A percentile compares a stretch with the other conserved stretches of the same genome.
Conservation (phyloP, 129 eudicot species). For the Erigeron canadensis region DNA sequence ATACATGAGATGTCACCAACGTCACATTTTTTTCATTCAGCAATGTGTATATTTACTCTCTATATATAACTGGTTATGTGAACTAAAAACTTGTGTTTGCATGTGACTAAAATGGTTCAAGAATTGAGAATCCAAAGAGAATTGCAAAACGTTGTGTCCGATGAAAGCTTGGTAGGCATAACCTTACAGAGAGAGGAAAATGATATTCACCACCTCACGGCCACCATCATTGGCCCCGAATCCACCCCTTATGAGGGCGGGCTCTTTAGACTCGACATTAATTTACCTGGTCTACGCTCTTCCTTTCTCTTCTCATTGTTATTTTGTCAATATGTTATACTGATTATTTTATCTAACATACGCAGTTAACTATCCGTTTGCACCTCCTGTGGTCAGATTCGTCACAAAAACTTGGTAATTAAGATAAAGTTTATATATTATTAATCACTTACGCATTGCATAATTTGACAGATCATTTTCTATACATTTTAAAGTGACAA, state of each 20-base stretch:
- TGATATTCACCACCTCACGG: conserved; percentile 49
- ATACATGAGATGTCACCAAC: no score
- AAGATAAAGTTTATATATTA: background rate
- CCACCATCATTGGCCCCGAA: conserved; percentile 61
- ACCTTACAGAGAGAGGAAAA: conserved; percentile 9
- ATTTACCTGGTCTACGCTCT: conserved; percentile 46
- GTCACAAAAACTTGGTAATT: conserved; percentile 25
- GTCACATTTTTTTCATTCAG: no score
- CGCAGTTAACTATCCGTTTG: conserved; percentile 18
- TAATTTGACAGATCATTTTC: background rate
- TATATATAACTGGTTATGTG: no score
- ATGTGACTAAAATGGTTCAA: conserved; percentile 46
- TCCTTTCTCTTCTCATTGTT: no score
- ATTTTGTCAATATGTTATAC: background rate
- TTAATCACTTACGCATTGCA: background rate
- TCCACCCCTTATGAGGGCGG: conserved; percentile 80
- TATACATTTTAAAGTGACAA: background rate
- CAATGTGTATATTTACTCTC: no score
- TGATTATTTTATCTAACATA: background rate
- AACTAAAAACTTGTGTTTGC: no score
- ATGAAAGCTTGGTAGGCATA: background rate
- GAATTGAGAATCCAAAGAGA: conserved; percentile 55
- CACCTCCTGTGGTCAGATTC: conserved; percentile 22
- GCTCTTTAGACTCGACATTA: conserved; percentile 55
- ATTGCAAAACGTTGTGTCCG: background rate